Evolutionary conservation across 768 basidiomycete species (phyloP).

Genomic region (Rhodotorula kratochvilovae): DNA sequence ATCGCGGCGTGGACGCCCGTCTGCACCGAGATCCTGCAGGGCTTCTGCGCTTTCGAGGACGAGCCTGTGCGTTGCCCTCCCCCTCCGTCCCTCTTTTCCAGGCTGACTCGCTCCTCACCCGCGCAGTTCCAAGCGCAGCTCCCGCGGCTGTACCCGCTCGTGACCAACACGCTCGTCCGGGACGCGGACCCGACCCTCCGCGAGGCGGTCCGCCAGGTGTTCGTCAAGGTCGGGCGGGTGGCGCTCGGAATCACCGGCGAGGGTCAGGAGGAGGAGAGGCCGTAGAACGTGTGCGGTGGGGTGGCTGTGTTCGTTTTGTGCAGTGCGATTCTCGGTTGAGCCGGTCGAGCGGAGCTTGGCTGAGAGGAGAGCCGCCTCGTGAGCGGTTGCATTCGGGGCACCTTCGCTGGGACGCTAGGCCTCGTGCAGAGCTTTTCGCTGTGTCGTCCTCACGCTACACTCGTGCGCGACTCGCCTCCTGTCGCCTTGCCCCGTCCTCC

Average conservation of each 20-base stretch:
- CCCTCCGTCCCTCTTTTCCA: background rate
- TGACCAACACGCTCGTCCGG: slow-evolving; percentile 74
- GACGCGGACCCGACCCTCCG: slow-evolving; percentile 78
- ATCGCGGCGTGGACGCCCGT: slow-evolving; percentile 99
- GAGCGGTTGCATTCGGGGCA: too few species aligned
- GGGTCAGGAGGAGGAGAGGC: background rate
- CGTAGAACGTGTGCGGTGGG: background rate
- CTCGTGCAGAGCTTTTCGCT: too few species aligned
- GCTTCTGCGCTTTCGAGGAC: slow-evolving; percentile 82
- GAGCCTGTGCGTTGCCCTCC: slow-evolving; percentile 63
- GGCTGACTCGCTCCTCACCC: background rate
- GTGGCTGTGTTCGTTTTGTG: background rate
- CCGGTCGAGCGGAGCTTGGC: too few species aligned
- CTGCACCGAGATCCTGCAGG: slow-evolving; percentile 86
- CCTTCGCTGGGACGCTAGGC: too few species aligned
- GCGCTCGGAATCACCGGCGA: slow-evolving; percentile 18
- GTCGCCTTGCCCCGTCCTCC: too few species aligned
- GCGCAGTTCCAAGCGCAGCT: slow-evolving; percentile 81
- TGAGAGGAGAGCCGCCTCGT: too few species aligned
- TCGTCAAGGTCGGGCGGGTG: slow-evolving; percentile 46
- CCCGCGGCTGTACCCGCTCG: slow-evolving; percentile 82
- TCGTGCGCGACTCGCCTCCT: too few species aligned
- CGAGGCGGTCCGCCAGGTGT: slow-evolving; percentile 69
- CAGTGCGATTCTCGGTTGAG: too few species aligned
- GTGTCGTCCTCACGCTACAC: too few species aligned